These are phyloP conservation scores for Serendipita sp. DNA, from an alignment of 768 basidiomycete species.

Conservation along the genomic window DNA sequence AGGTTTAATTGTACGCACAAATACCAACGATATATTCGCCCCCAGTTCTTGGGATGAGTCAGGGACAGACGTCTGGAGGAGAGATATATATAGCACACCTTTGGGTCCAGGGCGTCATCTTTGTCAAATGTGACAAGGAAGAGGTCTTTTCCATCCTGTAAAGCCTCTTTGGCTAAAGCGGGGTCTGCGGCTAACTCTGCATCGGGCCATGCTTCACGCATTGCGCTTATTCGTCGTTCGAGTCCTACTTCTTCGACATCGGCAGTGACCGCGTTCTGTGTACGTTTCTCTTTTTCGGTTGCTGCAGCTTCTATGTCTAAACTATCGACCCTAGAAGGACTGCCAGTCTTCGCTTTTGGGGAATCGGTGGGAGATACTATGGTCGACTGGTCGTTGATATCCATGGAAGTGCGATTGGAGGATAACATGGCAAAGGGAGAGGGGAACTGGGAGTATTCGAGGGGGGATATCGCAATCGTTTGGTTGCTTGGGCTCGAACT, in stretches of 20 bases:
- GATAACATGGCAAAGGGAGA: background rate
- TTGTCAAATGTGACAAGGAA: conserved; percentile 8
- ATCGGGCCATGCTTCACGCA: background rate
- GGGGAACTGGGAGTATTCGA: too few species aligned
- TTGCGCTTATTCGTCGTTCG: background rate
- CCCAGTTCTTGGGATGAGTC: conserved; percentile 9
- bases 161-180: background rate
- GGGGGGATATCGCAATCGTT: too few species aligned
- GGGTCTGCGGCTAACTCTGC: background rate
- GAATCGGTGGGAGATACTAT: background rate
- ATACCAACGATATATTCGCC: background rate
- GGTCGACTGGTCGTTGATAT: background rate
- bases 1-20: background rate
- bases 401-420: background rate
- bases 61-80: background rate
- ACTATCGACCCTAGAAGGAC: background rate
- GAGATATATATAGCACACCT: conserved; percentile 6
- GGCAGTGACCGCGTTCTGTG: background rate
- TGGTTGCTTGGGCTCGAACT: too few species aligned
- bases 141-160: background rate
- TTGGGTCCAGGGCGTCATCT: conserved; percentile 9
- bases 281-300: background rate
- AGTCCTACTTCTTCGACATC: background rate
- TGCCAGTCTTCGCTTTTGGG: background rate
- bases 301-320: background rate